phyloP scores from a whole-genome alignment of 2,329 filamentous ascomycete genomes.

The Alternaria novae-zelandiae region DNA sequence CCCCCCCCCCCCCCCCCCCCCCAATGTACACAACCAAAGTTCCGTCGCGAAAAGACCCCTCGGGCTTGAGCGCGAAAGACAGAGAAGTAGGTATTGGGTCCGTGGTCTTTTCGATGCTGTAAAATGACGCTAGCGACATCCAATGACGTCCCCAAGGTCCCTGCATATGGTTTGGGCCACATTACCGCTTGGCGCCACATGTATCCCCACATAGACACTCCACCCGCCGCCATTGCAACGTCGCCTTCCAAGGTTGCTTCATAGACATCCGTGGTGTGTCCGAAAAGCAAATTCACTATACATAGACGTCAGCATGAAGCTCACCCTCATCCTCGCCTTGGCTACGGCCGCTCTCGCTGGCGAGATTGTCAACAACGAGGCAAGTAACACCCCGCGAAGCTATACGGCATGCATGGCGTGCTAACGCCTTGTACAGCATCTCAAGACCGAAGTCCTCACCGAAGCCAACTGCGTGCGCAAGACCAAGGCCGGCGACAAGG shows the following conservation, averaged over 20 bases:
- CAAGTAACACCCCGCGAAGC: conserved; percentile 1
- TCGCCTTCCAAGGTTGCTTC: conserved; percentile 2
- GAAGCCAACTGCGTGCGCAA: conserved; percentile 81
- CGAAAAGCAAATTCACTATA: not conserved
- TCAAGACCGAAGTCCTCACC: conserved; percentile 79
- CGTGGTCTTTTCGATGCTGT: not conserved
- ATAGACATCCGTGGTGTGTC: not conserved
- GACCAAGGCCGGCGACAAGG: conserved; percentile 71
- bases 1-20: too few species aligned
- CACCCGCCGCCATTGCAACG: conserved; percentile 12
- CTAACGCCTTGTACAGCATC: conserved; percentile 54
- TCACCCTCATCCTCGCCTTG: conserved; percentile 55
- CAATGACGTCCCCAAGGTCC: conserved; percentile 7
- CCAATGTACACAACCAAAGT: too few species aligned
- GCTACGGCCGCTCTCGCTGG: conserved; percentile 54
- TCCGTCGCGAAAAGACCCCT: too few species aligned
- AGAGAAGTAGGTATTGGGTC: not conserved
- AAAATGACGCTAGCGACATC: not conserved
- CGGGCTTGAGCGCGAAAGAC: too few species aligned
- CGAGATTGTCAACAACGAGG: conserved; percentile 44
- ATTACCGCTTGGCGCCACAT: conserved; percentile 20
- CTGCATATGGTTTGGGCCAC: conserved; percentile 10
- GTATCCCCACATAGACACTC: conserved; percentile 24
- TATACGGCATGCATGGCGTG: not conserved
- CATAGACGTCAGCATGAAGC: conserved; percentile 48